Percentiles rank a stretch among this genome's conserved stretches.
Conservation (phyloP, 805 yeast species). For the Lipomyces mesembrius region DNA sequence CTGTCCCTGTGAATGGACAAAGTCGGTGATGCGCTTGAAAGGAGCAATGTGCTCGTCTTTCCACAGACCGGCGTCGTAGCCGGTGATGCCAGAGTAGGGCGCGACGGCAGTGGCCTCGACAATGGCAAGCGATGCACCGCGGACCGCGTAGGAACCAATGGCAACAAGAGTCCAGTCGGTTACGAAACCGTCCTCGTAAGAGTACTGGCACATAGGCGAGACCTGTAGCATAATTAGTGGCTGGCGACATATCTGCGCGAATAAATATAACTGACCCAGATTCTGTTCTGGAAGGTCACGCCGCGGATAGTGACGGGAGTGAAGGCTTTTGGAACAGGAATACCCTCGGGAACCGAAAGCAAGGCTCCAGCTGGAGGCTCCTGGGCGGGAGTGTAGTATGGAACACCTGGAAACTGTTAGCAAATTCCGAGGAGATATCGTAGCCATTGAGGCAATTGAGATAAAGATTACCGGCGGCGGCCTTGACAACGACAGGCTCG, state of each 20-base stretch:
- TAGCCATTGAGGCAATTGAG: neutral
- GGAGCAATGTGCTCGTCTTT: slow-evolving; percentile 54
- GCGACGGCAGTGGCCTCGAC: slow-evolving; percentile 54
- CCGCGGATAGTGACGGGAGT: slow-evolving; percentile 51
- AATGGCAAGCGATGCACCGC: slow-evolving; percentile 57
- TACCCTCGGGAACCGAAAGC: slow-evolving; percentile 34
- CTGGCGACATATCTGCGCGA: slow-evolving; percentile 54
- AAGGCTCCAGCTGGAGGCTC: slow-evolving; percentile 48
- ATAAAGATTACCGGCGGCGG: neutral
- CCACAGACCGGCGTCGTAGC: slow-evolving; percentile 58
- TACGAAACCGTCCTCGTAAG: slow-evolving; percentile 51
- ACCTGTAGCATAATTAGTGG: slow-evolving; percentile 9
- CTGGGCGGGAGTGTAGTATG: slow-evolving; percentile 46
- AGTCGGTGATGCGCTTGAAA: slow-evolving; percentile 50
- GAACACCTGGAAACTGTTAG: slow-evolving; percentile 21
- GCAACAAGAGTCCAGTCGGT: slow-evolving; percentile 57
- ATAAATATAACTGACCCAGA: slow-evolving; percentile 44
- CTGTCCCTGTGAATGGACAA: slow-evolving; percentile 50
- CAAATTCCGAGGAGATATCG: neutral
- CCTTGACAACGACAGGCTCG: slow-evolving; percentile 1
- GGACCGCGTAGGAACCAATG: slow-evolving; percentile 53
- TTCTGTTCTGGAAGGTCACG: slow-evolving; percentile 54
- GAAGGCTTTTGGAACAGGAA: slow-evolving; percentile 50
- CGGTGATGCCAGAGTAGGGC: slow-evolving; percentile 51
- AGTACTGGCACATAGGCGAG: slow-evolving; percentile 52